Evolutionary conservation across 2,329 filamentous ascomycete genomes (phyloP).

Genomic region (Karstenula rhodostoma): DNA sequence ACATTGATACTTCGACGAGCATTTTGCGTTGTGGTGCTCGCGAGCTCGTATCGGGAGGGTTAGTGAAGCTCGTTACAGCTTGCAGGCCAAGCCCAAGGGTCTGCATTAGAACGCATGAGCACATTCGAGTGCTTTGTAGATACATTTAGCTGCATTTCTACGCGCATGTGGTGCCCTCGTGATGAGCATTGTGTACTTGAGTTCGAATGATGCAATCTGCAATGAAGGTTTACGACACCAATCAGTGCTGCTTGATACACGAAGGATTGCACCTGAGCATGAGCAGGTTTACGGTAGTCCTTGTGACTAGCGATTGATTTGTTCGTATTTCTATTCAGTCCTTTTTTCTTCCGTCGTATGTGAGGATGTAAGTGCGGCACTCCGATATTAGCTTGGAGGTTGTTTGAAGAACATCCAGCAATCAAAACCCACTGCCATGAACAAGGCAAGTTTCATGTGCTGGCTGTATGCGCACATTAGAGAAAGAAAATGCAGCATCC

Average conservation of each 20-base stretch:
- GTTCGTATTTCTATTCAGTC: not conserved
- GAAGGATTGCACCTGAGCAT: constrained; percentile 7
- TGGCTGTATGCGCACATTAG: constrained; percentile 3
- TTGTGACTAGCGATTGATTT: not conserved
- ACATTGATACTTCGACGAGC: not conserved
- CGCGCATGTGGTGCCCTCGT: not conserved
- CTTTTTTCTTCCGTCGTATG: not conserved
- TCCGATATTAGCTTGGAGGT: not conserved
- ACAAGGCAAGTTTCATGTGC: not conserved
- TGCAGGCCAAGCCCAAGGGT: constrained; percentile 2
- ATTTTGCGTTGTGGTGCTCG: not conserved
- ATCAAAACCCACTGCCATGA: too few relatives aligned
- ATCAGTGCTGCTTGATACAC: not conserved
- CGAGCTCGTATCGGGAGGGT: not conserved
- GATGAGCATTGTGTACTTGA: not conserved
- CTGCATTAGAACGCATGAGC: not conserved
- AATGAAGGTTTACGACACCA: not conserved
- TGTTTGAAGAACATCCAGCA: not conserved
- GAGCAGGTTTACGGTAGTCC: constrained; percentile 11
- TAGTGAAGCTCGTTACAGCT: not conserved
- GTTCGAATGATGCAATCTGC: constrained; percentile 1
- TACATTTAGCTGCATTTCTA: not conserved
- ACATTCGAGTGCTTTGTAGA: constrained; percentile 11
- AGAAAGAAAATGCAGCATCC: not conserved
- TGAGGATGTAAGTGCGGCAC: not conserved